Evolutionary conservation across 179 eudicot species (phyloP).

Genomic region (Silene vulgaris): DNA sequence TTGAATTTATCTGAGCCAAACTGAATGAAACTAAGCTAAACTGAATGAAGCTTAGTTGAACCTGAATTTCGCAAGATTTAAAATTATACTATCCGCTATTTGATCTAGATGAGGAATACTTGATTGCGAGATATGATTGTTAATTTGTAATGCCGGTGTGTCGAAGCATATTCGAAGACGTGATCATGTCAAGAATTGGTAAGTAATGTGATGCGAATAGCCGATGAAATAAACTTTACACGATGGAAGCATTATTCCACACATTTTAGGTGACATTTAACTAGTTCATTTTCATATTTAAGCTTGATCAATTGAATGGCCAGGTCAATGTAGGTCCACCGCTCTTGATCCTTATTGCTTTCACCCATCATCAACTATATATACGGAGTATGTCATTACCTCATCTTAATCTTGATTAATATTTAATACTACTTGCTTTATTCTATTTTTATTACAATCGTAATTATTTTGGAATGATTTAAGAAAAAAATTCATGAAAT

Average conservation of each 20-base stretch:
- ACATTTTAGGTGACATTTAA: background rate
- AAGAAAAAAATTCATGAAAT: too few relatives aligned
- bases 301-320: background rate
- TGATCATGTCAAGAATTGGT: background rate
- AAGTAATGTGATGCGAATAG: background rate
- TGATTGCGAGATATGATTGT: background rate
- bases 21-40: too few relatives aligned
- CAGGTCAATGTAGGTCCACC: background rate
- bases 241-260: background rate
- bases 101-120: background rate
- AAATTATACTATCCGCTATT: background rate
- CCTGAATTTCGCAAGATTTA: too few relatives aligned
- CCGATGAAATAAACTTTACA: constrained; percentile 9
- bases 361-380: too few relatives aligned
- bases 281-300: background rate
- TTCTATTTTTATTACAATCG: too few relatives aligned
- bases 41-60: too few relatives aligned
- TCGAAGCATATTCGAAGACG: background rate
- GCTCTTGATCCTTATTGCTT: too few relatives aligned
- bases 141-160: background rate
- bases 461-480: too few relatives aligned
- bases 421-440: too few relatives aligned
- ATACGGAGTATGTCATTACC: too few relatives aligned
- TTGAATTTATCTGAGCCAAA: too few relatives aligned
- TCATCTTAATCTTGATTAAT: too few relatives aligned